phyloP scores from a whole-genome alignment of 257 asterid genomes.

The Gynochthodes officinalis region DNA sequence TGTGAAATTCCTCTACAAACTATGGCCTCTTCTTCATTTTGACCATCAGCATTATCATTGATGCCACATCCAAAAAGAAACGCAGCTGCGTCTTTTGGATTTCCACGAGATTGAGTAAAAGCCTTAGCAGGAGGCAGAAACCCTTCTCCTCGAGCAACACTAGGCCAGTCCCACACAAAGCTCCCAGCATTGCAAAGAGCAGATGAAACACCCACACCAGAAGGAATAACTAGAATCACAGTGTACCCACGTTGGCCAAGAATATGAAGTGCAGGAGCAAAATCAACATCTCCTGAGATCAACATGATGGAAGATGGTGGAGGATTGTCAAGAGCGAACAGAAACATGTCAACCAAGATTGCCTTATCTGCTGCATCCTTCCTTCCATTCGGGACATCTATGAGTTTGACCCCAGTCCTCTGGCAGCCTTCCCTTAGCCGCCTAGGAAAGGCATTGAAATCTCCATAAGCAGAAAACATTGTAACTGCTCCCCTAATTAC shows the following conservation, averaged over 20 bases:
- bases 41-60: slow-evolving; percentile 40
- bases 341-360: slow-evolving; percentile 87
- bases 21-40: slow-evolving; percentile 75
- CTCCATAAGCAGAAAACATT: slow-evolving; percentile 72
- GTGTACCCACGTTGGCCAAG: slow-evolving; percentile 94
- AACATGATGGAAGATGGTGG: slow-evolving; percentile 90
- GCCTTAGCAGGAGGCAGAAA: too few species aligned
- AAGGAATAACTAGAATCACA: slow-evolving; percentile 72
- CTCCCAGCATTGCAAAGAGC: too few species aligned
- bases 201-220: slow-evolving; percentile 63
- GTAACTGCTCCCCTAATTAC: slow-evolving; percentile 70
- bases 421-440: slow-evolving; percentile 88
- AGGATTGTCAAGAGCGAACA: slow-evolving; percentile 85
- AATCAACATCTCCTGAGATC: slow-evolving; percentile 94
- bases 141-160: too few species aligned
- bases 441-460: slow-evolving; percentile 77
- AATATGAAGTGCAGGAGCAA: slow-evolving; percentile 88
- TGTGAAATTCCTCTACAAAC: slow-evolving; percentile 57
- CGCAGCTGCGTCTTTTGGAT: slow-evolving; percentile 35
- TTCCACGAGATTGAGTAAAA: slow-evolving; percentile 36
- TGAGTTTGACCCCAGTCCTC: slow-evolving; percentile 82
- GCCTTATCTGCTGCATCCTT: slow-evolving; percentile 97
- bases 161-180: too few species aligned
- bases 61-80: slow-evolving; percentile 38
- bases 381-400: slow-evolving; percentile 84